Percentiles rank a stretch among this genome's conserved stretches.
Evolutionary conservation across 2,329 filamentous ascomycete species (phyloP).

Genomic region (Pseudogymnoascus destructans): DNA sequence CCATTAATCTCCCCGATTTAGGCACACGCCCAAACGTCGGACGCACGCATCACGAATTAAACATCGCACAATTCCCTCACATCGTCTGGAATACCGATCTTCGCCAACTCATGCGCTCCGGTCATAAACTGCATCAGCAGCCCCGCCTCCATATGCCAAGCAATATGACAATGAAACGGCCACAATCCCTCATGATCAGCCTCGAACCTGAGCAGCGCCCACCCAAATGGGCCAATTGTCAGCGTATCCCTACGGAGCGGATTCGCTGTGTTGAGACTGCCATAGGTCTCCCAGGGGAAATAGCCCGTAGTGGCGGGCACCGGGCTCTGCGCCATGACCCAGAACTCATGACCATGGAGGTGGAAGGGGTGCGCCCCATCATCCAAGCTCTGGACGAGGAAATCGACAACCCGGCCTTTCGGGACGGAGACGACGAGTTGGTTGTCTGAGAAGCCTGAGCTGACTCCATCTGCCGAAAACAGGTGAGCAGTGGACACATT

Average conservation of each 20-base stretch:
- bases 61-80: conserved; percentile 34
- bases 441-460: conserved; percentile 53
- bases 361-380: conserved; percentile 58
- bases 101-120: conserved; percentile 33
- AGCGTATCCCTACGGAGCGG: conserved; percentile 40
- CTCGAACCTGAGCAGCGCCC: conserved; percentile 40
- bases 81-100: conserved; percentile 32
- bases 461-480: conserved; percentile 18
- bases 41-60: background rate
- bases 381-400: conserved; percentile 68
- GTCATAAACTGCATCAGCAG: conserved; percentile 47
- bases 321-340: conserved; percentile 47
- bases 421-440: conserved; percentile 38
- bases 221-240: conserved; percentile 40
- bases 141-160: conserved; percentile 45
- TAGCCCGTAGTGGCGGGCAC: conserved; percentile 30
- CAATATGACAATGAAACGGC: conserved; percentile 46
- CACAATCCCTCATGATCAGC: conserved; percentile 46
- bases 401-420: conserved; percentile 47
- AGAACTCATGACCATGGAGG: conserved; percentile 66
- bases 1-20: background rate
- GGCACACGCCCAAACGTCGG: background rate
- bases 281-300: conserved; percentile 32
- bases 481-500: conserved; percentile 19
- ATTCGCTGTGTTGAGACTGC: conserved; percentile 30